These are phyloP conservation scores for Quercus bicolor DNA, from an alignment of 306 rosid species.

Conservation along the genomic window DNA sequence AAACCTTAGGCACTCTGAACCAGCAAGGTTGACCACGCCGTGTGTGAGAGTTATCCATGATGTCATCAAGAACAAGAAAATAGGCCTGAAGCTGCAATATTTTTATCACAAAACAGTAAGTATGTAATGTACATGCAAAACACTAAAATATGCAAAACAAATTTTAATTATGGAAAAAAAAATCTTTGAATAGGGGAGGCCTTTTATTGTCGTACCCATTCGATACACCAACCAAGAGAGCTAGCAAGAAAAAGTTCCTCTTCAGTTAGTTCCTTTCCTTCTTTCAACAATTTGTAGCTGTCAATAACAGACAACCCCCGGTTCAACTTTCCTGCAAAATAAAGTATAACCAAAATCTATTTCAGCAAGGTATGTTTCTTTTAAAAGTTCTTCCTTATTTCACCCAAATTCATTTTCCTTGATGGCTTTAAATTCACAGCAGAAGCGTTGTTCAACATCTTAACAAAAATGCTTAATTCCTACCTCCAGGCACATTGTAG, in stretches of 20 bases:
- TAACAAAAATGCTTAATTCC: constrained; percentile 15
- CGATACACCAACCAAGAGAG: constrained; percentile 65
- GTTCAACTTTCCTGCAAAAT: constrained; percentile 55
- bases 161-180: background rate
- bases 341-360: constrained; percentile 9
- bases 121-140: constrained; percentile 1
- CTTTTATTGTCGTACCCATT: constrained; percentile 41
- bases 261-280: constrained; percentile 41
- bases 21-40: constrained; percentile 63
- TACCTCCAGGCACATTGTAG: constrained; percentile 96
- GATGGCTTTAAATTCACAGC: background rate
- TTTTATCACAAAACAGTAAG: constrained; percentile 14
- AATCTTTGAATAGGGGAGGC: background rate
- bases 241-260: constrained; percentile 55
- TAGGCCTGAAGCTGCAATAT: constrained; percentile 60
- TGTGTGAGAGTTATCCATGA: constrained; percentile 60
- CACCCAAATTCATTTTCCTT: background rate
- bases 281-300: constrained; percentile 48
- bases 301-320: constrained; percentile 60
- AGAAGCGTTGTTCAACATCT: constrained; percentile 4
- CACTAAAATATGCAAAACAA: background rate
- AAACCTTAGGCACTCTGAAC: constrained; percentile 58
- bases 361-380: constrained; percentile 13
- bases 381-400: background rate
- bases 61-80: constrained; percentile 61